phyloP scores from a whole-genome alignment of 305 asterid species.

The Rubia balearica region DNA sequence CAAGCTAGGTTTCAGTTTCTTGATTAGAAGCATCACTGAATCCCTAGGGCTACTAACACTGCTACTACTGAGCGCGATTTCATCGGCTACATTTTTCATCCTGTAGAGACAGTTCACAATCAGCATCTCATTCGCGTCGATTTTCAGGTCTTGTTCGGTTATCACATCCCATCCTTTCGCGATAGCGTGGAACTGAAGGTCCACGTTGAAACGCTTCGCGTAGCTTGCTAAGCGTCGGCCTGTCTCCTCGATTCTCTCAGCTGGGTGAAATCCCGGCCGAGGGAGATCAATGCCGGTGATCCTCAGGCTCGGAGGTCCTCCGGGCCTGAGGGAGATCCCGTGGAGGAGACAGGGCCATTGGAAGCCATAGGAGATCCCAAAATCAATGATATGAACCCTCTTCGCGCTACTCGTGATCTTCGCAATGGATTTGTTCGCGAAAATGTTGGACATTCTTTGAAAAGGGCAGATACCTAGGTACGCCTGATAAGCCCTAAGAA shows the following conservation, averaged over 20 bases:
- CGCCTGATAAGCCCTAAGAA: constrained; percentile 68
- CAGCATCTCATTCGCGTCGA: constrained; percentile 38
- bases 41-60: constrained; percentile 49
- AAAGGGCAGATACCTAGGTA: constrained; percentile 59
- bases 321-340: constrained; percentile 46
- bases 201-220: constrained; percentile 69
- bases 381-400: constrained; percentile 67
- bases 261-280: constrained; percentile 76
- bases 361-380: constrained; percentile 79
- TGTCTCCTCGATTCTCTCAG: constrained; percentile 66
- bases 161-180: constrained; percentile 75
- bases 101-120: constrained; percentile 74
- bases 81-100: constrained; percentile 54
- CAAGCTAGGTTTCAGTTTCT: constrained; percentile 50
- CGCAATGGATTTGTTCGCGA: constrained; percentile 53
- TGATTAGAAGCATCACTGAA: constrained; percentile 43
- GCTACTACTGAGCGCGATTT: constrained; percentile 24
- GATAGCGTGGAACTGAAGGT: constrained; percentile 65
- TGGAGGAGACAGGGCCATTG: constrained; percentile 91
- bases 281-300: constrained; percentile 85
- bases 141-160: constrained; percentile 22
- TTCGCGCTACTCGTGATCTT: constrained; percentile 33
- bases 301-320: constrained; percentile 74
- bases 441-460: constrained; percentile 53
- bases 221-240: constrained; percentile 58